Conservation (phyloP, 208 protist genomes). For the Crithidia acanthocephali region DNA sequence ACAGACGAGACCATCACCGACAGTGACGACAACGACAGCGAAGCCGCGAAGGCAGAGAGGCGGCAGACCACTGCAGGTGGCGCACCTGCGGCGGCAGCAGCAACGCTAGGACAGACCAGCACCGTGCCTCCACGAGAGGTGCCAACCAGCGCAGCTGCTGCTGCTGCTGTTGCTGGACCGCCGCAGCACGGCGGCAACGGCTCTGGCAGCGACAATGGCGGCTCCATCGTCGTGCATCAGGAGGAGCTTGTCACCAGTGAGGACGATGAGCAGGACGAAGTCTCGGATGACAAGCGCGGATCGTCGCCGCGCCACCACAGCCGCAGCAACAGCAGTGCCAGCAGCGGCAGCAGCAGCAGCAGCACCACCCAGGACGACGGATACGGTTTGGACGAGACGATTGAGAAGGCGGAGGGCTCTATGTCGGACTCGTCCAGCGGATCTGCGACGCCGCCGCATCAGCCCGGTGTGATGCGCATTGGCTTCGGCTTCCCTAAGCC, state of each 20-base stretch:
- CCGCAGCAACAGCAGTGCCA: conserved; percentile 3
- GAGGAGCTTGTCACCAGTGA: background rate
- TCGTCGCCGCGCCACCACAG: background rate
- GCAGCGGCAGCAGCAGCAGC: conserved; percentile 1
- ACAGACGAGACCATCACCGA: conserved; percentile 3
- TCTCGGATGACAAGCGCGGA: background rate
- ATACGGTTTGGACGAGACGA: conserved; percentile 2
- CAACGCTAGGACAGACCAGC: background rate
- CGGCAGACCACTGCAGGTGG: background rate
- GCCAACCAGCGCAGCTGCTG: background rate
- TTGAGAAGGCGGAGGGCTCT: conserved; percentile 1
- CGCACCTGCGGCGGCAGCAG: background rate
- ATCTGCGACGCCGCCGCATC: background rate
- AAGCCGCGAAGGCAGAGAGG: background rate
- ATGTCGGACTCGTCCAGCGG: conserved; percentile 3
- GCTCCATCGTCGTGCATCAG: background rate
- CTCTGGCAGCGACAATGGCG: background rate
- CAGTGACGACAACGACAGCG: background rate
- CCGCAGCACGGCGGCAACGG: background rate
- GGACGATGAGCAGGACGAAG: background rate
- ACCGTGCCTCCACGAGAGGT: background rate
- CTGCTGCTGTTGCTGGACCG: background rate
- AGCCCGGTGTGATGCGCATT: background rate
- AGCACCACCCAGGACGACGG: conserved; percentile 15
- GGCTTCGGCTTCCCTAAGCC: conserved; percentile 9